A percentile compares a stretch with the other conserved stretches of the same genome.
phyloP scores from a whole-genome alignment of 208 protist species.

The Jaenimonas drosophilae region DNA sequence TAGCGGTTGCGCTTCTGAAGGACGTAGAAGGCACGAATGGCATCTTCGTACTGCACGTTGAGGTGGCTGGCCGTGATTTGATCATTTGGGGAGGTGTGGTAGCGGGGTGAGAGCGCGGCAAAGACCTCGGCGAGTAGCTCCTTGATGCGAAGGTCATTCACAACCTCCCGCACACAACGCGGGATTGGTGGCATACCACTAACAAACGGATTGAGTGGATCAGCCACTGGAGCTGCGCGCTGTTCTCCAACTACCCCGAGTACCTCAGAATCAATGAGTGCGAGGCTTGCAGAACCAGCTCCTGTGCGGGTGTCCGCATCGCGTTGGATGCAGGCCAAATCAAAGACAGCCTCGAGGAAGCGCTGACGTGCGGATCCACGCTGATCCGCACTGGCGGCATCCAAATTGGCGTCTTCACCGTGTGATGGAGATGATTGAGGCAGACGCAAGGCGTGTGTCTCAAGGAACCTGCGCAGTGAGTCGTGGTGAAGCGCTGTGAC shows the following conservation, averaged over 20 bases:
- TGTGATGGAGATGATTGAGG: background rate
- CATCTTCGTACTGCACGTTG: constrained; percentile 64
- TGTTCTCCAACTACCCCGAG: too few species aligned
- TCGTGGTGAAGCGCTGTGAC: constrained; percentile 18
- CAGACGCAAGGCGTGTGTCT: constrained; percentile 4
- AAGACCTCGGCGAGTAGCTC: constrained; percentile 62
- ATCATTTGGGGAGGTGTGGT: constrained; percentile 7
- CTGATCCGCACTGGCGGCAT: background rate
- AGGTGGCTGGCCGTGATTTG: constrained; percentile 35
- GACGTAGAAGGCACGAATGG: constrained; percentile 71
- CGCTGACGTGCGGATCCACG: background rate
- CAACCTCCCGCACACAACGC: constrained; percentile 22
- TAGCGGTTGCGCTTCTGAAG: constrained; percentile 69
- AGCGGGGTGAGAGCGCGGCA: constrained; percentile 44
- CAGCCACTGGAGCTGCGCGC: background rate
- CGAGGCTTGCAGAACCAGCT: too few species aligned
- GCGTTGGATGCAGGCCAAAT: constrained; percentile 24
- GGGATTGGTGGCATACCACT: constrained; percentile 29
- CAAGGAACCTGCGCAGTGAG: constrained; percentile 29
- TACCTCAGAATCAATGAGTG: too few species aligned
- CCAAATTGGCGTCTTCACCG: background rate
- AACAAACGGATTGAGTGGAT: constrained; percentile 19
- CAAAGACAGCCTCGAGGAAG: constrained; percentile 17
- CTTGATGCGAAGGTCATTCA: constrained; percentile 32
- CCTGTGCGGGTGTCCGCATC: constrained; percentile 5